A percentile compares a stretch with the other conserved stretches of the same genome.
Conservation (phyloP, 495 filamentous ascomycete genomes). For the Emericellopsis terricola region DNA sequence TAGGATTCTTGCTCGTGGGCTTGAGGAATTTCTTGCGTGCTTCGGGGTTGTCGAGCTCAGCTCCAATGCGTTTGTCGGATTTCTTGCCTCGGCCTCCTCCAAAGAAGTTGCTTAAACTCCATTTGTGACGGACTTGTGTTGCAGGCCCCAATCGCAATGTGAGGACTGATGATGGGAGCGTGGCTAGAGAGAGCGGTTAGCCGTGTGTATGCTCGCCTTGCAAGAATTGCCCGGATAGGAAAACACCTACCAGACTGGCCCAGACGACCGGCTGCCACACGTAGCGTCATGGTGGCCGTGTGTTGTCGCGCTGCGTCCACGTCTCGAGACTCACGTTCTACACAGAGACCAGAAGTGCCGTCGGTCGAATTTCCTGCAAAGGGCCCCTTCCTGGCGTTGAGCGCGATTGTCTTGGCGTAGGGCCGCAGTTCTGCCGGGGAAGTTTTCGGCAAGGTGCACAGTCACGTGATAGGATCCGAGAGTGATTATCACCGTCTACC, state of each 20-base stretch:
- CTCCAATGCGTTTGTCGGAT: background rate
- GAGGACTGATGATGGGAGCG: no score
- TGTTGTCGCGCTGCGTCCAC: background rate
- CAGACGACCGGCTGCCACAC: conserved; percentile 10
- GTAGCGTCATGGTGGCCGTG: conserved; percentile 11
- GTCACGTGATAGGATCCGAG: conserved; percentile 1
- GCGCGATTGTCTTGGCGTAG: background rate
- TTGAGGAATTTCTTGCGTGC: conserved; percentile 13
- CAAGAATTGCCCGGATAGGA: no score
- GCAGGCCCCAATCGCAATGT: conserved; percentile 1
- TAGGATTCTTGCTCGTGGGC: conserved; percentile 5
- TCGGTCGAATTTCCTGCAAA: background rate
- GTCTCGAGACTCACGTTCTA: no score
- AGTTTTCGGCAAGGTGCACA: background rate
- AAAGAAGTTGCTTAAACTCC: conserved; percentile 1
- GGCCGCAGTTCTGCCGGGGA: conserved; percentile 1
- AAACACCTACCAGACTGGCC: conserved; percentile 9
- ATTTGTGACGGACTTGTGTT: conserved; percentile 1
- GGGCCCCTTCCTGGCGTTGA: background rate
- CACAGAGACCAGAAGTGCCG: background rate
- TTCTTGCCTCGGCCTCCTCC: conserved; percentile 1
- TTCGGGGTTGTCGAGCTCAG: conserved; percentile 6
- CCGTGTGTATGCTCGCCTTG: no score
- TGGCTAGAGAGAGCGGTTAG: no score
- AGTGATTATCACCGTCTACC: conserved; percentile 2